Evolutionary conservation across 1,284 basidiomycete species (phyloP).

Genomic region (Neotropicomus parvogracilis): DNA sequence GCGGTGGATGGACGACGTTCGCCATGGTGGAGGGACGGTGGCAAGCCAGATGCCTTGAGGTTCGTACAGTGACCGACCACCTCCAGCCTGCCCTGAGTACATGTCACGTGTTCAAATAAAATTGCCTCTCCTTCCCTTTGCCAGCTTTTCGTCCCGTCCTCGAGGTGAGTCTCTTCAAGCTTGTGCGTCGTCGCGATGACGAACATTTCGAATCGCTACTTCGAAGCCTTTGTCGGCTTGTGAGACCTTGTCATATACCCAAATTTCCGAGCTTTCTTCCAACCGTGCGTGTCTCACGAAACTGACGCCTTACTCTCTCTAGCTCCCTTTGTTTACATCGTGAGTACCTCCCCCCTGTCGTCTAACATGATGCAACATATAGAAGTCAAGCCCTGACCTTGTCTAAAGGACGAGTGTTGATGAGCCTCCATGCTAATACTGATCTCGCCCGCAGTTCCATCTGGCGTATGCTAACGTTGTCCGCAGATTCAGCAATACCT

Average conservation of each 20-base stretch:
- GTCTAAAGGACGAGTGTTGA: constrained; percentile 69
- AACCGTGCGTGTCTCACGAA: constrained; percentile 1
- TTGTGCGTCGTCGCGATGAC: constrained; percentile 41
- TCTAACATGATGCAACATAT: constrained; percentile 60
- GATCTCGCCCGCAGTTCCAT: constrained; percentile 25
- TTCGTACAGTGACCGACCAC: neutral
- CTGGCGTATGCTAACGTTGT: constrained; percentile 22
- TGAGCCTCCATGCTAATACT: constrained; percentile 85
- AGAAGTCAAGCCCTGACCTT: constrained; percentile 85
- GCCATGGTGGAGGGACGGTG: constrained; percentile 50
- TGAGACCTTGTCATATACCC: constrained; percentile 74
- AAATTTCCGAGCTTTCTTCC: constrained; percentile 70
- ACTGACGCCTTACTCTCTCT: constrained; percentile 11
- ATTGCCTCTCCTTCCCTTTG: constrained; percentile 34
- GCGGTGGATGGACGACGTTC: constrained; percentile 62
- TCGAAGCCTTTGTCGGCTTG: constrained; percentile 59
- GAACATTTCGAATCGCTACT: constrained; percentile 81
- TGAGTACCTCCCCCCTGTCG: constrained; percentile 37
- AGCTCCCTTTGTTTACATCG: constrained; percentile 14
- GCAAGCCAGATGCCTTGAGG: constrained; percentile 24
- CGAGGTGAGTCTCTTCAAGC: constrained; percentile 23
- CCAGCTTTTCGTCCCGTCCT: constrained; percentile 8
- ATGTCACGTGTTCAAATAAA: constrained; percentile 28
- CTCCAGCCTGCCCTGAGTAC: constrained; percentile 25
- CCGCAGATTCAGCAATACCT: constrained; percentile 5